Conservation (phyloP, 306 rosid species). For the Sechiopsis laciniata region DNA sequence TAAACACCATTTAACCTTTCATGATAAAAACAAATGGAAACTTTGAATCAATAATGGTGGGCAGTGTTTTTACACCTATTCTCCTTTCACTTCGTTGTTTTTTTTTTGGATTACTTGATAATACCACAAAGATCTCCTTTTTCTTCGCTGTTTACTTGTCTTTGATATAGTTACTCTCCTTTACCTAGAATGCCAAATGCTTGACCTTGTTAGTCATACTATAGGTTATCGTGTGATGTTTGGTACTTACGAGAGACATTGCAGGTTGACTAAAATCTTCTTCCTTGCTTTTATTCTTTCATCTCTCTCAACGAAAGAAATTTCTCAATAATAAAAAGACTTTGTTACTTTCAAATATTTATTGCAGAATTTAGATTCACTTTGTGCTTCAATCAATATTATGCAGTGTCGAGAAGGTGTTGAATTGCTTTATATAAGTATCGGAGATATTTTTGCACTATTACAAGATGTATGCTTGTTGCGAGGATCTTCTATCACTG, state of each 20-base stretch:
- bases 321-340: not conserved
- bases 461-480: not conserved
- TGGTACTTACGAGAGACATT: too few species aligned
- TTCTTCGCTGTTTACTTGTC: not conserved
- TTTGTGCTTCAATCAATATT: not conserved
- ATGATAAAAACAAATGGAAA: not conserved
- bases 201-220: not conserved
- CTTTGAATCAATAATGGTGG: not conserved
- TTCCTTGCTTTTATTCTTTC: not conserved
- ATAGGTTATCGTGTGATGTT: not conserved
- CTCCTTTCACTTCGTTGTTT: slow-evolving; percentile 3
- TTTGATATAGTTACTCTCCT: not conserved
- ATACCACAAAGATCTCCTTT: too few species aligned
- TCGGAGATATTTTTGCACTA: not conserved
- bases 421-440: slow-evolving; percentile 12
- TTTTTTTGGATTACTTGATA: not conserved
- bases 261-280: not conserved
- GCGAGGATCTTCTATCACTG: too few species aligned
- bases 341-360: not conserved
- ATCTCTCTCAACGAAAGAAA: not conserved
- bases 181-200: not conserved
- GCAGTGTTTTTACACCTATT: slow-evolving; percentile 1
- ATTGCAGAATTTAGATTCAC: not conserved
- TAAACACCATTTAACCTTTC: not conserved
- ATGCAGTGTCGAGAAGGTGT: not conserved